Evolutionary conservation across 108 stramenopile genomes (phyloP).

Genomic region (Pseudonitzschia multistriata): DNA sequence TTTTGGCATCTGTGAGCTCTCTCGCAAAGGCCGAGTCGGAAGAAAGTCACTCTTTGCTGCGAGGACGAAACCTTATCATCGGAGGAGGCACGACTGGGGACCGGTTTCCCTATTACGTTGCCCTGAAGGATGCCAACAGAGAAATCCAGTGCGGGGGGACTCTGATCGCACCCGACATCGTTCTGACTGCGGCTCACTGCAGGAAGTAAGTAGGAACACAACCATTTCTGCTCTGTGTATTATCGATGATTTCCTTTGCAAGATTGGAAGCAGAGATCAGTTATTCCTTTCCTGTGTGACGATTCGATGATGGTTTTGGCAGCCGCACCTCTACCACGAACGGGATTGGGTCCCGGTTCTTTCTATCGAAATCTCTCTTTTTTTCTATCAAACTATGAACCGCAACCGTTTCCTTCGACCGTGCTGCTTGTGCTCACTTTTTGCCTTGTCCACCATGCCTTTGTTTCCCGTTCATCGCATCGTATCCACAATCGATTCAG

Average conservation of each 20-base stretch:
- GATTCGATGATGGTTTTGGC: background rate
- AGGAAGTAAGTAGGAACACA: background rate
- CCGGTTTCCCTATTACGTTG: conserved; percentile 14
- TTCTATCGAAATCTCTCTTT: too few species aligned
- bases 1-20: background rate
- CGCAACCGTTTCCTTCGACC: too few species aligned
- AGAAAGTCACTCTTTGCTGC: background rate
- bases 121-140: background rate
- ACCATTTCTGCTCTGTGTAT: too few species aligned
- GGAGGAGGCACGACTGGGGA: background rate
- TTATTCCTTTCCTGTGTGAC: background rate
- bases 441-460: background rate
- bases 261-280: background rate
- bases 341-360: too few species aligned
- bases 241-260: background rate
- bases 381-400: too few species aligned
- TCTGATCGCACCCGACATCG: conserved; percentile 43
- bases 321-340: background rate
- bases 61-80: conserved; percentile 10
- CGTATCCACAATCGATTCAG: background rate
- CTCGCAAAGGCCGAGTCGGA: background rate
- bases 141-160: conserved; percentile 40
- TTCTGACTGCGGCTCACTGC: conserved; percentile 58
- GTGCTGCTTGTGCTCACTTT: conserved; percentile 4
- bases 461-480: background rate